A percentile compares a stretch with the other conserved stretches of the same genome.
Conservation (phyloP, 2,329 filamentous ascomycete genomes). For the Aureobasidium mangrovei region DNA sequence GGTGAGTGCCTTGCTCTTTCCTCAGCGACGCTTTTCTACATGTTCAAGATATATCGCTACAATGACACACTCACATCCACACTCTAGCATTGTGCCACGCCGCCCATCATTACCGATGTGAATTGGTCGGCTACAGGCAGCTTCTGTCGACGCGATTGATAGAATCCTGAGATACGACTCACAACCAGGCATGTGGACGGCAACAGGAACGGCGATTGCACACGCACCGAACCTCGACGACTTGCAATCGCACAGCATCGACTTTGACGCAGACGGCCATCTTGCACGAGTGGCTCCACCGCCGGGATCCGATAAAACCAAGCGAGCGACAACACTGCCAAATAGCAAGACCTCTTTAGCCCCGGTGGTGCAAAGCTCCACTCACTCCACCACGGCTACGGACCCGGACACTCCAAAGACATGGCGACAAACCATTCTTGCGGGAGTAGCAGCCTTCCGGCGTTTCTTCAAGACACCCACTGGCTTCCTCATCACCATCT, state of each 20-base stretch:
- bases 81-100: neutral
- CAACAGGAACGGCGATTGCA: constrained; percentile 32
- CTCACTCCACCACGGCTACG: neutral
- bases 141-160: constrained; percentile 9
- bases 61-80: neutral
- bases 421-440: neutral
- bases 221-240: constrained; percentile 36
- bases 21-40: no score
- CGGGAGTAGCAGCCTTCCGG: constrained; percentile 50
- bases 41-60: no score
- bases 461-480: constrained; percentile 65
- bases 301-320: neutral
- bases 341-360: neutral
- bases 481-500: constrained; percentile 69
- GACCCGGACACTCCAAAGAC: neutral
- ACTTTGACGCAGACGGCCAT: constrained; percentile 9
- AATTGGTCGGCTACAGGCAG: neutral
- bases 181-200: constrained; percentile 38
- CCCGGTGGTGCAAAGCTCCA: neutral
- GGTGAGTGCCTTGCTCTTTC: no score
- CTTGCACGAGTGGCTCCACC: neutral
- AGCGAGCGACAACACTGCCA: neutral
- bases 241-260: constrained; percentile 21
- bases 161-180: constrained; percentile 20
- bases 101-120: neutral